phyloP scores from a whole-genome alignment of 345 rosid species.

The Tarenaya hassleriana region DNA sequence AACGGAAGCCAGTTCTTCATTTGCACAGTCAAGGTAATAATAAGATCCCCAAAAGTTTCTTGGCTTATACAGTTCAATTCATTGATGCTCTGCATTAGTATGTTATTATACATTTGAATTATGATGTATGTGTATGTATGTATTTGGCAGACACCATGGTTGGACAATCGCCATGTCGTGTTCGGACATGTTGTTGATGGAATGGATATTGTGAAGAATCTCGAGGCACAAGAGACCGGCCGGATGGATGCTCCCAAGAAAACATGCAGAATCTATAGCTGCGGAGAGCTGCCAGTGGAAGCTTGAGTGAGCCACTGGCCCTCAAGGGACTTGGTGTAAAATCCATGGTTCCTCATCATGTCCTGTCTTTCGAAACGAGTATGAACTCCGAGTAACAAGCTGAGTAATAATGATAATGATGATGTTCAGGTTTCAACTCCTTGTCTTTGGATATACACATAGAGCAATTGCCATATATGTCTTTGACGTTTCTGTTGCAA shows the following conservation, averaged over 20 bases:
- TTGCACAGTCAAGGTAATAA: constrained; percentile 70
- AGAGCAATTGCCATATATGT: no score
- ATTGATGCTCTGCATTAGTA: background rate
- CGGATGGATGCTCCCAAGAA: constrained; percentile 53
- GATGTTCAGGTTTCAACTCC: no score
- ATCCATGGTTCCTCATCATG: no score
- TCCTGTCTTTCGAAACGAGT: no score
- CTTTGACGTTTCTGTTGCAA: no score
- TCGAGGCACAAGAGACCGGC: constrained; percentile 74
- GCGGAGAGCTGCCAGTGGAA: constrained; percentile 73
- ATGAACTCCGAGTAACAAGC: no score
- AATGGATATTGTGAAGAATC: constrained; percentile 57
- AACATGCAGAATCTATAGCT: constrained; percentile 69
- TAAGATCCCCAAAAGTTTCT: constrained; percentile 1
- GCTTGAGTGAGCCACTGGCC: constrained; percentile 30
- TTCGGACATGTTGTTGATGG: constrained; percentile 81
- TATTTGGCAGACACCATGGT: constrained; percentile 49
- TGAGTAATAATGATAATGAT: no score
- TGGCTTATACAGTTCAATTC: background rate
- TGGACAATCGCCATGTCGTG: constrained; percentile 89
- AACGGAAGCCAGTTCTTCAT: constrained; percentile 94
- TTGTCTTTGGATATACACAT: no score
- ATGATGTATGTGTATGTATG: background rate
- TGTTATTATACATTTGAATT: background rate
- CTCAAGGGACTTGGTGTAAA: background rate